These are phyloP conservation scores for Clarireedia monteithiana DNA, from an alignment of 2,329 filamentous ascomycete genomes.

Conservation along the genomic window DNA sequence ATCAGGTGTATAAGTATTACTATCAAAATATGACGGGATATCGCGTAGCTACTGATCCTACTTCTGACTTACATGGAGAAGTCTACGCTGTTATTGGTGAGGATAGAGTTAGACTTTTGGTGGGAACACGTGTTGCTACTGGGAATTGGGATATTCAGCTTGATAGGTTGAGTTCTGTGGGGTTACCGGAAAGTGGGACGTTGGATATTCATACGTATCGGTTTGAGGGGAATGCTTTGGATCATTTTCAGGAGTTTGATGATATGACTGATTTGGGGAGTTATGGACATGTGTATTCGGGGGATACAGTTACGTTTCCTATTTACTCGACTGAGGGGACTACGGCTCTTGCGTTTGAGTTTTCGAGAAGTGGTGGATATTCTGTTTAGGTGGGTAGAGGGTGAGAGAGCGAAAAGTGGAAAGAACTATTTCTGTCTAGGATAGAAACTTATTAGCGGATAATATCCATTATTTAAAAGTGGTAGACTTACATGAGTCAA, in stretches of 20 bases:
- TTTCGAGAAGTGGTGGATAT: constrained; percentile 10
- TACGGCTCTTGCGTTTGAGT: constrained; percentile 36
- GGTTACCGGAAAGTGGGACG: constrained; percentile 15
- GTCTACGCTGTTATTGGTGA: constrained; percentile 18
- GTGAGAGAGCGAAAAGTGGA: no score
- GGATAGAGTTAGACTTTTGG: constrained; percentile 17
- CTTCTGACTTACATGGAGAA: constrained; percentile 13
- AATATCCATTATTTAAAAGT: no score
- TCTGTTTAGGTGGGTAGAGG: no score
- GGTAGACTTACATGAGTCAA: no score
- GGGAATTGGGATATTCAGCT: constrained; percentile 23
- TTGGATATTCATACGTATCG: constrained; percentile 24
- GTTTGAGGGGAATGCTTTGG: constrained; percentile 16
- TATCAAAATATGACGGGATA: constrained; percentile 36
- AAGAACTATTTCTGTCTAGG: no score
- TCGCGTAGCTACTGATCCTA: constrained; percentile 31
- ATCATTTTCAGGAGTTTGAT: constrained; percentile 18
- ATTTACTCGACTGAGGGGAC: constrained; percentile 31
- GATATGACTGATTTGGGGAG: constrained; percentile 26
- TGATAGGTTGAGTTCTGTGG: constrained; percentile 14
- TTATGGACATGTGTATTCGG: constrained; percentile 29
- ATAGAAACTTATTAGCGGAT: no score
- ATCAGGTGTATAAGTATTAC: constrained; percentile 42
- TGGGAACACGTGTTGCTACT: constrained; percentile 13
- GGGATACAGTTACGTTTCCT: constrained; percentile 31